phyloP scores from a whole-genome alignment of 2,329 filamentous ascomycete species.

The Alternaria brassicicola region DNA sequence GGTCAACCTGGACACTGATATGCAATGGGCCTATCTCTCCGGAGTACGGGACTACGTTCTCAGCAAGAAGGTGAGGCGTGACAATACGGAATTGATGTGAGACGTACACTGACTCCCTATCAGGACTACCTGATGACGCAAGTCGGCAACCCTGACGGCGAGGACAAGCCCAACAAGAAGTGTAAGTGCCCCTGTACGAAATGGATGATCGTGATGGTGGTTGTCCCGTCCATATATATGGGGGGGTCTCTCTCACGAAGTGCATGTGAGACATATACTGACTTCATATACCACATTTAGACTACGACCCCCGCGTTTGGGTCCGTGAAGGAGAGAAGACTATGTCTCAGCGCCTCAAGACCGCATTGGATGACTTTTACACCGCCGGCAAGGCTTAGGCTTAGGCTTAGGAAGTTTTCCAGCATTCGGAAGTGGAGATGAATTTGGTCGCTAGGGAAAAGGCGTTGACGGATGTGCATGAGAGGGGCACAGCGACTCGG shows the following conservation, averaged over 20 bases:
- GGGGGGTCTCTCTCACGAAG: too few relatives aligned
- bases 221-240: too few relatives aligned
- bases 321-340: constrained; percentile 97
- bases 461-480: constrained; percentile 25
- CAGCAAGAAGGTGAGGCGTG: constrained; percentile 69
- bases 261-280: not conserved
- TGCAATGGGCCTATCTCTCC: constrained; percentile 85
- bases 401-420: constrained; percentile 65
- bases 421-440: not conserved
- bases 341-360: constrained; percentile 76
- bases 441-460: constrained; percentile 4
- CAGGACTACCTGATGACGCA: not conserved
- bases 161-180: constrained; percentile 99
- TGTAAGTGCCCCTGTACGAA: constrained; percentile 20
- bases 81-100: not conserved
- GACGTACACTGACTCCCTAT: not conserved
- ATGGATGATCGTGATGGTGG: too few relatives aligned
- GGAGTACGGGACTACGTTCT: constrained; percentile 94
- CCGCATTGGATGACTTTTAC: constrained; percentile 92
- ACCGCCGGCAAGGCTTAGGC: constrained; percentile 76
- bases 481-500: not conserved
- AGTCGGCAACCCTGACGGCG: constrained; percentile 86
- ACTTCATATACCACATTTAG: not conserved
- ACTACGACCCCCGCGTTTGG: constrained; percentile 81
- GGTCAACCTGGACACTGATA: constrained; percentile 98